phyloP scores from a whole-genome alignment of 805 yeast genomes.

The Teunomyces tritomae region DNA sequence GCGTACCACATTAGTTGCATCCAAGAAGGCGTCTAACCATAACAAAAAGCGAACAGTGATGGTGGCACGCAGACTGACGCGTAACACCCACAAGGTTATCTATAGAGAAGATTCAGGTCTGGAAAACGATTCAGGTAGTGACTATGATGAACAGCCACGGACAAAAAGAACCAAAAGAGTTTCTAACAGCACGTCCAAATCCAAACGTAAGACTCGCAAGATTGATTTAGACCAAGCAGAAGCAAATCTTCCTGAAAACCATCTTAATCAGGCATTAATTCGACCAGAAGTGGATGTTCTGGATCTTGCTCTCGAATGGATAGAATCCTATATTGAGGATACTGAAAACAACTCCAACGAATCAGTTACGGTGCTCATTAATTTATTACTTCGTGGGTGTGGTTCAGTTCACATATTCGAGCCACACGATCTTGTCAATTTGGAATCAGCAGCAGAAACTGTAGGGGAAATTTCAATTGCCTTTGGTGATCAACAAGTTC shows the following conservation, averaged over 20 bases:
- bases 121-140: conserved; percentile 11
- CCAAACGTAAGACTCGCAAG: conserved; percentile 3
- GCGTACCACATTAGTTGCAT: background rate
- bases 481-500: conserved; percentile 58
- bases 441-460: conserved; percentile 70
- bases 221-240: conserved; percentile 12
- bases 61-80: conserved; percentile 5
- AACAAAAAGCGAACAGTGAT: background rate
- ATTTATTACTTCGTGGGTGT: conserved; percentile 64
- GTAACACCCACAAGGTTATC: background rate
- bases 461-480: conserved; percentile 66
- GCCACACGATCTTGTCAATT: conserved; percentile 70
- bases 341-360: conserved; percentile 18
- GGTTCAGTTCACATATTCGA: conserved; percentile 69
- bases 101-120: conserved; percentile 10
- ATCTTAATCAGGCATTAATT: conserved; percentile 29
- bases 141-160: conserved; percentile 10
- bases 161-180: conserved; percentile 7
- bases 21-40: background rate
- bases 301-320: conserved; percentile 41
- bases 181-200: background rate
- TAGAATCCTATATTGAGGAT: conserved; percentile 28
- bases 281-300: conserved; percentile 28
- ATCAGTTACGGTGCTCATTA: conserved; percentile 63
- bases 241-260: conserved; percentile 28